Conservation (phyloP, 2,329 filamentous ascomycete genomes). For the Blumeriella jaapii region DNA sequence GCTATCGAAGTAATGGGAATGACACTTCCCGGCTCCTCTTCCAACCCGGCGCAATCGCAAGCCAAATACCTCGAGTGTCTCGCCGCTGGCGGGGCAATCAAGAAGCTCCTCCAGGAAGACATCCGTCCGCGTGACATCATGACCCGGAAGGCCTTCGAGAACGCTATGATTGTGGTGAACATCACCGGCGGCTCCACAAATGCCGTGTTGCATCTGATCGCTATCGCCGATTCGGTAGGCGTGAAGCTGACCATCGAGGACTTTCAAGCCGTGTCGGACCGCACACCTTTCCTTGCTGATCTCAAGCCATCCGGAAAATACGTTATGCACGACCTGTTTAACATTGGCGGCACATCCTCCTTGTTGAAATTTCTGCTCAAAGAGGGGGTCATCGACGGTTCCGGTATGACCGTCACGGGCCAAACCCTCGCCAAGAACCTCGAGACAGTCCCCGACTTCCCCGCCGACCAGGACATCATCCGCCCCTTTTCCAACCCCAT, state of each 20-base stretch:
- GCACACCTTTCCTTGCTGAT: constrained; percentile 69
- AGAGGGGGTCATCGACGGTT: constrained; percentile 46
- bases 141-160: constrained; percentile 70
- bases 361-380: constrained; percentile 46
- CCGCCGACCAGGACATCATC: constrained; percentile 58
- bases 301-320: constrained; percentile 66
- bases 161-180: constrained; percentile 74
- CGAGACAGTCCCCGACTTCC: constrained; percentile 49
- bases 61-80: constrained; percentile 65
- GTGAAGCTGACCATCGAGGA: constrained; percentile 77
- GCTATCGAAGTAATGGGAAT: constrained; percentile 64
- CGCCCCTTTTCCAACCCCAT: constrained; percentile 56
- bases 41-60: constrained; percentile 63
- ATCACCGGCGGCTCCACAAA: constrained; percentile 80
- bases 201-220: constrained; percentile 73
- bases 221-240: constrained; percentile 71
- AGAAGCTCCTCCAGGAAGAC: constrained; percentile 62
- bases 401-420: constrained; percentile 49
- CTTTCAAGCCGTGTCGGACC: constrained; percentile 73
- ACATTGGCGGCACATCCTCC: constrained; percentile 45
- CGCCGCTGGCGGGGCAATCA: constrained; percentile 60
- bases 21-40: constrained; percentile 73
- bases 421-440: constrained; percentile 47
- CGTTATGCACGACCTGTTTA: constrained; percentile 46
- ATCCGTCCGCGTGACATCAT: constrained; percentile 69